Evolutionary conservation across 768 basidiomycete genomes (phyloP), one percentile per base, ranked within the genome.

Genomic region (Chlorophyllum brunneum): DNA sequence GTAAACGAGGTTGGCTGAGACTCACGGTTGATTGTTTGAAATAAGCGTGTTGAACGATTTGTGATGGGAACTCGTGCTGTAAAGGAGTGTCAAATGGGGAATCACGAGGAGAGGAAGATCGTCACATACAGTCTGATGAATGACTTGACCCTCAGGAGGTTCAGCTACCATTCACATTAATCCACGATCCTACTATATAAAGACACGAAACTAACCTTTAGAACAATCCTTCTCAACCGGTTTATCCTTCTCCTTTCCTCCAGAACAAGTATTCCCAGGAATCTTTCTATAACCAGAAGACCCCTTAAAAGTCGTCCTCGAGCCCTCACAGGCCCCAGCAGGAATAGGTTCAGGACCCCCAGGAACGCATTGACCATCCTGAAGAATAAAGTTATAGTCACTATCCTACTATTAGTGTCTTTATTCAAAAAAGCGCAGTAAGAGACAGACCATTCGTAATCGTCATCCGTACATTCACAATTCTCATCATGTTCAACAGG

Each of bases 281-380:
- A 99, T 92, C 63, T 86, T 82, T 27, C 94, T 78, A 65, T 84
- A 99, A 0, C 97, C 97, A 16, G 90, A 92, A 0, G 95, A 98
- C 0, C 97, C 97, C 64, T 77, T 61, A 63, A 92, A 99, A 5
- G 63, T 81, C 56, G 86, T 74, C 4, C 79, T 73, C 0, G 78
- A 68, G 40, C 72, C 70, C 8, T 67, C 63, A 60, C 93, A 95
- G 1, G 85, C 74, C 3, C 82, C 88, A 4, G 85, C 78, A 0
- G 92, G 89, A 40, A 97, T 85, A 5, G 82, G 84, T 65, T 98
- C 95, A 2, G 88, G 92, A 8, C 97, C 95, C 30, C 80, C 85
- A 1, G 92, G 83, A 4, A 90, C 79, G 65, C 97, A 99, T 52
- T 84, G 65, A 23, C 80, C 73, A 10, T 81, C 86, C 51, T 86